A percentile compares a stretch with the other conserved stretches of the same genome.
phyloP scores from a whole-genome alignment of 768 basidiomycete species.

The Coprinopsis marcescibilis region DNA sequence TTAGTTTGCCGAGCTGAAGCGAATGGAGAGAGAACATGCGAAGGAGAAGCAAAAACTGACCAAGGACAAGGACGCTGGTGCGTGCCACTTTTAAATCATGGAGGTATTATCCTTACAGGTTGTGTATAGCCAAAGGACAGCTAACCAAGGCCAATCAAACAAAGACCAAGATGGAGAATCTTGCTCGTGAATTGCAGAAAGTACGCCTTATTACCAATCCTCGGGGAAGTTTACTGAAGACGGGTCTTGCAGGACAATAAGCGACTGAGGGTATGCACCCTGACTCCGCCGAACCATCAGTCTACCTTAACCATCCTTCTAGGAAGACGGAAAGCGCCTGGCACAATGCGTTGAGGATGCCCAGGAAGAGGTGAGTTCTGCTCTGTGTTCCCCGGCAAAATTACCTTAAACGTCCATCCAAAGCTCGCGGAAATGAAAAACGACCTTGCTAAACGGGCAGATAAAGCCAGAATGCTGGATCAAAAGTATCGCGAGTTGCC shows the following conservation, averaged over 20 bases:
- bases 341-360: conserved; percentile 80
- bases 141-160: conserved; percentile 85
- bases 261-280: conserved; percentile 56
- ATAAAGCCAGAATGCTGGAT: conserved; percentile 74
- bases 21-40: conserved; percentile 81
- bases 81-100: conserved; percentile 8
- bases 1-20: conserved; percentile 85
- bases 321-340: conserved; percentile 85
- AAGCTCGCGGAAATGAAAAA: conserved; percentile 78
- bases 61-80: conserved; percentile 90
- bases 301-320: conserved; percentile 19
- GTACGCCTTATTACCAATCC: conserved; percentile 32
- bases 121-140: conserved; percentile 66
- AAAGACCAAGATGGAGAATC: conserved; percentile 85
- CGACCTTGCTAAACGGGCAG: conserved; percentile 74
- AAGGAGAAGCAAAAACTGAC: conserved; percentile 89
- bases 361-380: conserved; percentile 65
- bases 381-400: background rate
- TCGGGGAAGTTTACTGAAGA: too few relatives aligned
- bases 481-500: conserved; percentile 79
- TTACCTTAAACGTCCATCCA: conserved; percentile 4
- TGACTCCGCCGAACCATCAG: conserved; percentile 6
- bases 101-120: background rate
- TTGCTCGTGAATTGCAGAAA: conserved; percentile 87
- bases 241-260: conserved; percentile 79